Evolutionary conservation across 495 filamentous ascomycete genomes (phyloP), one percentile per base, ranked within the genome.

Genomic region (Stereocaulon alpinum): DNA sequence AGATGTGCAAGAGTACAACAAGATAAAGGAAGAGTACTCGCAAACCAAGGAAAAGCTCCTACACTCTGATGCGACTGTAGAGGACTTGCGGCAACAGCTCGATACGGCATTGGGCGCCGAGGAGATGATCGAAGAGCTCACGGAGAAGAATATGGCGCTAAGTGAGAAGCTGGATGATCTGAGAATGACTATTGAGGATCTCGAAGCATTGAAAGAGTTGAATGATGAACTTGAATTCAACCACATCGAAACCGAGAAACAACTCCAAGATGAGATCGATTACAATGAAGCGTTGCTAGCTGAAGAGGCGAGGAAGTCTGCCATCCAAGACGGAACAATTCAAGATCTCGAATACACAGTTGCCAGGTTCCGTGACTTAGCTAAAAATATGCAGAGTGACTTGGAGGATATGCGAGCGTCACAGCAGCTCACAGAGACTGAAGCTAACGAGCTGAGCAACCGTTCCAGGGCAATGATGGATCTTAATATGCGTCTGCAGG

Each of bases 391-490:
- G 61, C 94, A 97, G 70, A 81, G 75, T 59, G 91, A 95, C 68
- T 76, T 97, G 41, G 88, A 93, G 65, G 90, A 97, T 63, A 91
- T 95, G 82, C 82, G 86, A 51, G 87, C 91, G 14, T 91, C 88
- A 37, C 88, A 92, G 58, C 88, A 93, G 61, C 86, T 97, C 48
- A 90, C 91, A 0, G 94, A 98, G 67, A 85, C 86, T 4, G 92
- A 97, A 68, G 87, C 91, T 6, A 88, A 89, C 64, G 87, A 96
- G 62, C 79, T 96, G 22, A 87, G 82, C 42, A 85, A 79, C 59
- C 86, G 89, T 34, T 95, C 91, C 40, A 81, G 89, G 54, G 88
- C 89, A 22, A 95, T 97, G 89, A 85, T 94, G 80, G 91, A 98
- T 69, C 78, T 98, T 44, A 97, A 96, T 71, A 80, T 91, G 81